Evolutionary conservation across 495 filamentous ascomycete species (phyloP).

Genomic region (Bacidia gigantensis): DNA sequence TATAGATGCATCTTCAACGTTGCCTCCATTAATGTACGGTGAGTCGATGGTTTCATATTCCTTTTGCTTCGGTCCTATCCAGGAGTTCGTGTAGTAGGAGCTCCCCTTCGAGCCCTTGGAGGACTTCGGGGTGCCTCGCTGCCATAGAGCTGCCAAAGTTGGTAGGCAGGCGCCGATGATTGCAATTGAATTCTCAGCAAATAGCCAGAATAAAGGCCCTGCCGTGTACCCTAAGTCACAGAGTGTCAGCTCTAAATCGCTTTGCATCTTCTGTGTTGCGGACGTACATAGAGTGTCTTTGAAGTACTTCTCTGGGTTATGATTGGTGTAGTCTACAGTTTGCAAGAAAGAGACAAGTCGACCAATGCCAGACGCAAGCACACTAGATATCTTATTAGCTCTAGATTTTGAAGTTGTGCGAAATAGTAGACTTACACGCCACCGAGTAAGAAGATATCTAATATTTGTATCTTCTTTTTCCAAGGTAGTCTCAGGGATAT

Average conservation of each 20-base stretch:
- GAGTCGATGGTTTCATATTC: background rate
- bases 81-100: background rate
- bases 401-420: background rate
- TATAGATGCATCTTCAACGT: background rate
- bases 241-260: background rate
- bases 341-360: constrained; percentile 4
- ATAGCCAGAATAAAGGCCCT: constrained; percentile 5
- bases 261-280: background rate
- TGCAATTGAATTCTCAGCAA: constrained; percentile 6
- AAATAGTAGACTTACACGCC: constrained; percentile 13
- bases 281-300: constrained; percentile 1
- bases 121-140: background rate
- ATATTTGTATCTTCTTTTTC: constrained; percentile 16
- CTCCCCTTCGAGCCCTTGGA: background rate
- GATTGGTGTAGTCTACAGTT: background rate
- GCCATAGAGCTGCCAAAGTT: constrained; percentile 5
- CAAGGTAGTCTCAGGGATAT: constrained; percentile 12
- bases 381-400: background rate
- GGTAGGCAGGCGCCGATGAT: constrained; percentile 7
- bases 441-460: constrained; percentile 22
- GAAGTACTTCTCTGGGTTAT: constrained; percentile 2
- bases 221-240: background rate
- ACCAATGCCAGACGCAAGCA: constrained; percentile 6
- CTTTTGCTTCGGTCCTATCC: background rate
- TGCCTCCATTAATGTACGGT: background rate